phyloP scores from a whole-genome alignment of 768 basidiomycete species.

The Hygrocybe coccinea region DNA sequence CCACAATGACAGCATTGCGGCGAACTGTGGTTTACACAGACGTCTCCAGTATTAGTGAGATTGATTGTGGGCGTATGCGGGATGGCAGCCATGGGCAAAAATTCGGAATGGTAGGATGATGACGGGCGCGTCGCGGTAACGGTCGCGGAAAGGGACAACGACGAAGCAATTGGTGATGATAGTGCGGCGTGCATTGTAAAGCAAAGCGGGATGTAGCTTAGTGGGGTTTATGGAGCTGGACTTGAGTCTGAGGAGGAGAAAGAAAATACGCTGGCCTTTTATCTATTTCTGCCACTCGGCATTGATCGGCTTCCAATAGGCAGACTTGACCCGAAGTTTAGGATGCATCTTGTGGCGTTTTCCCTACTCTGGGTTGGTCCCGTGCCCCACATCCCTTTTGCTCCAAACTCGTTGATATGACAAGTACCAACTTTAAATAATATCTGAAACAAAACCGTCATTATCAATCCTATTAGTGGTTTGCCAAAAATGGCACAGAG shows the following conservation, averaged over 20 bases:
- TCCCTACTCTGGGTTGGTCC: conserved; percentile 24
- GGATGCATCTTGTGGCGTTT: conserved; percentile 28
- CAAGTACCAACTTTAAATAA: conserved; percentile 19
- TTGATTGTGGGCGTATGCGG: not conserved
- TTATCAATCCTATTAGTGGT: conserved; percentile 4
- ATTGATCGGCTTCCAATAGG: conserved; percentile 16
- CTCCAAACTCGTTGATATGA: conserved; percentile 30
- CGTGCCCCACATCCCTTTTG: conserved; percentile 19
- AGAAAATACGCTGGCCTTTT: conserved; percentile 29
- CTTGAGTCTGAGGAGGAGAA: conserved; percentile 14
- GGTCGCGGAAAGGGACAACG: conserved; percentile 22
- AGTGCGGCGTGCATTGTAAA: conserved; percentile 9
- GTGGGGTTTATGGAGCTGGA: too few species aligned
- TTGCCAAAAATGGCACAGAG: conserved; percentile 13
- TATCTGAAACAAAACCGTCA: conserved; percentile 15
- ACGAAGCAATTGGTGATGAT: conserved; percentile 19
- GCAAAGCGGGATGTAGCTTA: conserved; percentile 1
- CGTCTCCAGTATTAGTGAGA: conserved; percentile 17
- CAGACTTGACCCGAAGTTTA: conserved; percentile 12
- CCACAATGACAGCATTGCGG: conserved; percentile 79
- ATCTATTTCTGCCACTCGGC: conserved; percentile 22
- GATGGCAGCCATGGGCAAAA: not conserved
- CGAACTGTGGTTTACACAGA: conserved; percentile 47
- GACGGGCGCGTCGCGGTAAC: conserved; percentile 16
- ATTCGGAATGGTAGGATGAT: conserved; percentile 6